Base-by-base conservation (phyloP, 176 grass and related monocot species). In the Eleusine coracana region DNA sequence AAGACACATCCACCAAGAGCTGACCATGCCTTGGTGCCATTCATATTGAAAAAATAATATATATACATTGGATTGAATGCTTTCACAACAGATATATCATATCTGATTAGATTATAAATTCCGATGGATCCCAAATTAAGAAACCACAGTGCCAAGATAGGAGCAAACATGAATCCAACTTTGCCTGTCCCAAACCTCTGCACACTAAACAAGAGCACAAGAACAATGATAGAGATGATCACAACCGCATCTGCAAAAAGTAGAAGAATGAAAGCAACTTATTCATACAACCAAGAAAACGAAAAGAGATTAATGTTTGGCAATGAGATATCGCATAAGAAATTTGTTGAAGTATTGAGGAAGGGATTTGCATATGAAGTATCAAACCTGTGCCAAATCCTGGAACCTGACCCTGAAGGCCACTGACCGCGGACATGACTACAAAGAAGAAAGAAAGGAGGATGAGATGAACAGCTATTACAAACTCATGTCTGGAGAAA, bases 181-280 rank as follows among this genome's bases (percentile, higher is more conserved):
- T 99, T 99, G 85, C 96, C 91, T n/a, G 96, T 93, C 45, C 96
- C 96, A 78, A 96, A 96, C 64, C 91, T 99, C 83, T 99, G 96
- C 66, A 99, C 86, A 20, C 96, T 99, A 76, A 99, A 99, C 70
- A 99, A 71, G 71, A 99, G 66, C 61, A 96, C 0, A 80, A 99
- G 91, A 89, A 96, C 69, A 16, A 92, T 20, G 20, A 92, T 84
- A 34, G 96, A 99, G 66, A 93, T 50, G 37, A 96, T 84, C 50
- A 99, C 96, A 87, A 99, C 96, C 80, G 89, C 90, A 92, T 93
- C 96, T 98, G 89, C 82, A 71, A 67, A 65, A 78, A 56, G 61
- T 77, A 79, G 51, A 68, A 79, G 37, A 8, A 61, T 58, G 50
- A 78, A 13, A 75, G 49, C 16, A 71, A 73, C 8, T 72, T 25